Evolutionary conservation across 2,329 filamentous ascomycete species (phyloP), one percentile per base, ranked within the genome.

Genomic region (Pseudocercospora vitis): DNA sequence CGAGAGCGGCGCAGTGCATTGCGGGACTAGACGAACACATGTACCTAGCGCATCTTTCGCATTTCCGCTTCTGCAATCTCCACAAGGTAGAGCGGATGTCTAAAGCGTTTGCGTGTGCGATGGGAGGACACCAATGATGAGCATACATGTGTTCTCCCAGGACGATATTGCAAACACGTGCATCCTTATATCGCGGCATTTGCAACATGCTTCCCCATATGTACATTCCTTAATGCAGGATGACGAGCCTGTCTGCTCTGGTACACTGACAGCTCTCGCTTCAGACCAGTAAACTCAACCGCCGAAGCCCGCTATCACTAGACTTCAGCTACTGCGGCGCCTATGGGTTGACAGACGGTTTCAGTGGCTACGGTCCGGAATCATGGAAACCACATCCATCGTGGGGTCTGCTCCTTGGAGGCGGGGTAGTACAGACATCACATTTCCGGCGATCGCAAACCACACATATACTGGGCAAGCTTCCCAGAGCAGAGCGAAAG

Each of bases 381-480:
- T 42, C 37, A 42, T 42, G 37, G 37, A 42, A 21, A 42, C 9
- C 19, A 14, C 37, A 31, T 37, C 44, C 19, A 37, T 37, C 37
- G 52, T 54, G 52, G 52, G 46, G 46, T 37, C 11, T 42, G 31
- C 48, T 39, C 21, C 19, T 31, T 47, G 37, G 21, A 31, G 50
- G 50, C 35, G 28, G 31, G 40, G 29, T 46, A 47, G 50, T 32
- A 33, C 33, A 33, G n/a, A 31, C n/a, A n/a, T n/a, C n/a, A n/a
- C n/a, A n/a, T n/a, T 31, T n/a, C 11, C 14, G 19, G 16, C 11
- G 21, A 19, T 3, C 11, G 24, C 32, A 7, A 32, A 28, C 9
- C 31, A 26, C 39, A 50, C 55, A 55, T 55, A 58, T 55, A 55
- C 48, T 35, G 37, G 6, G 19, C 11, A 11, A 7, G 19, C 37